Base-by-base conservation (phyloP, 805 yeast genomes). In the Candida incommunis region DNA sequence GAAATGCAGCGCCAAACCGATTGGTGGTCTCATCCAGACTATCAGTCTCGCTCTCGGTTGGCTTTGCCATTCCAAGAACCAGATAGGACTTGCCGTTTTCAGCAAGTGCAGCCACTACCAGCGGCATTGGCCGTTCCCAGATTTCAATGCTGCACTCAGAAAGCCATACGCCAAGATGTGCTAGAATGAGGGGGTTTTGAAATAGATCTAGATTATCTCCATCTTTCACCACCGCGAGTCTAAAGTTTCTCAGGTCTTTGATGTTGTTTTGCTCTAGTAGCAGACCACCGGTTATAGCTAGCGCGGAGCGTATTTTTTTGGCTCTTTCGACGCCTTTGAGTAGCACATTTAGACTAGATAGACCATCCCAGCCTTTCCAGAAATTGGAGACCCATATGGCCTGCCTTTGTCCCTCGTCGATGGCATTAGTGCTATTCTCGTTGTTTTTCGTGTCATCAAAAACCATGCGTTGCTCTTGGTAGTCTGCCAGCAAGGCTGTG, bases 1-100 rank as follows among this genome's bases (percentile, higher is more conserved):
- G 96, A 61, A 92, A 92, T 27, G 95, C 95, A 47, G 81, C 75
- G 41, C 95, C 88, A 58, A 92, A 92, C 4, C 85, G 80, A 58
- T 92, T 90, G 13, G 49, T 48, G 9, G 46, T 54, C 3, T 47
- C 44, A 41, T 54, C 51, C 26, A 49, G 47, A n/a, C 57, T 48
- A 4, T 48, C 56, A 3, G 51, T 59, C 7, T 56, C 67, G 7
- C 13, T 25, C 24, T 59, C 61, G 3, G 65, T 67, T 15, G 90
- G 85, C 52, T 78, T 80, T 53, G 95, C 88, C 46, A 88, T 63
- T 0, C 97, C 98, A 29, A 92, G 79, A 0, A 90, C 95, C 41
- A 90, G 63, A 58, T 83, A 90, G 0, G 92, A 82, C 49, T 81
- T 82, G 2, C 84, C 75, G 11, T 69, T 66, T 31, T 72, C 75